Evolutionary conservation across 192 early-diverging fungal species (phyloP).

Genomic region (Coemansia biformis): DNA sequence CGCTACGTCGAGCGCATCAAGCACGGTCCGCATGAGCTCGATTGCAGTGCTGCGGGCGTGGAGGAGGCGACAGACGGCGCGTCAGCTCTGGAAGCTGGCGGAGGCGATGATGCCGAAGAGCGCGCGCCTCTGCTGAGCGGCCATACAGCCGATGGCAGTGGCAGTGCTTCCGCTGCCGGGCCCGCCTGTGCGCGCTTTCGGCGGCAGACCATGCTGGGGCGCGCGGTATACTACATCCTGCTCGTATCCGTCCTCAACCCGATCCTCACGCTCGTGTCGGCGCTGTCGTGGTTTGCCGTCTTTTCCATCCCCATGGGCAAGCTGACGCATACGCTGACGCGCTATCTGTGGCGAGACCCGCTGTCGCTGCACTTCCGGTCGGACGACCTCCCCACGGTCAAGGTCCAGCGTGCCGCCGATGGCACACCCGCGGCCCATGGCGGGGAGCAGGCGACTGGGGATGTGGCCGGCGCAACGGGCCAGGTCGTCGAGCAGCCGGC

Average conservation of each 20-base stretch:
- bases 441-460: background rate
- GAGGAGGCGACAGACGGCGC: slow-evolving; percentile 26
- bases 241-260: slow-evolving; percentile 57
- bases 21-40: slow-evolving; percentile 21
- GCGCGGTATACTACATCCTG: slow-evolving; percentile 21
- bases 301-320: slow-evolving; percentile 94
- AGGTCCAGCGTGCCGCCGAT: slow-evolving; percentile 12
- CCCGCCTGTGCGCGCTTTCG: slow-evolving; percentile 11
- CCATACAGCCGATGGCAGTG: too few species aligned
- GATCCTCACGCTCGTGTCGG: slow-evolving; percentile 67
- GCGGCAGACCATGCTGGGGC: slow-evolving; percentile 29
- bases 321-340: slow-evolving; percentile 72
- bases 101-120: slow-evolving; percentile 34
- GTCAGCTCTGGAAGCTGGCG: slow-evolving; percentile 26
- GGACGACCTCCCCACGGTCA: slow-evolving; percentile 51
- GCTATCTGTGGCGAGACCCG: slow-evolving; percentile 74
- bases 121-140: slow-evolving; percentile 34
- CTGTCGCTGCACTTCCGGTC: slow-evolving; percentile 67
- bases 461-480: background rate
- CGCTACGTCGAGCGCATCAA: slow-evolving; percentile 76
- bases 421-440: background rate
- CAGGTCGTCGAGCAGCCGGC: slow-evolving; percentile 28
- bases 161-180: slow-evolving; percentile 2
- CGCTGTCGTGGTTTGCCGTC: slow-evolving; percentile 79
- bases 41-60: slow-evolving; percentile 13